Evolutionary conservation across 352 stramenopile species (phyloP).

Genomic region (Phytophthora constricta): DNA sequence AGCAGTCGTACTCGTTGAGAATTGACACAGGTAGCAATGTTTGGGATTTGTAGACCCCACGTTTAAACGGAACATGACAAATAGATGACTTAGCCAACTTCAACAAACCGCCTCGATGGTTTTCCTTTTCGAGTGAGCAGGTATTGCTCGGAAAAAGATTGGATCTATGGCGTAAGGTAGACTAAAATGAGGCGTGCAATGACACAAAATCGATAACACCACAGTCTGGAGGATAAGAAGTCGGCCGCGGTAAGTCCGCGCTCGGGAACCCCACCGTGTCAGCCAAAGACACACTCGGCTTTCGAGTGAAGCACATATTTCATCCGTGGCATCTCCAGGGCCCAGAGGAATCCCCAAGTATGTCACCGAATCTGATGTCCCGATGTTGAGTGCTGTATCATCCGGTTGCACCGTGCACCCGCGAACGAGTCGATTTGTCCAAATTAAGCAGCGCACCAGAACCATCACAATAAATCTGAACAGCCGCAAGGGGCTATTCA

Average conservation of each 20-base stretch:
- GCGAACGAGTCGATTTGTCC: no score
- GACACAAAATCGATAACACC: not conserved
- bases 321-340: no score
- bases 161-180: not conserved
- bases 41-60: not conserved
- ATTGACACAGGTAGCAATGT: not conserved
- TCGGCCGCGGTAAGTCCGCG: not conserved
- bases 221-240: not conserved
- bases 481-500: no score
- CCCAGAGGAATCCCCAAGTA: no score
- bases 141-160: not conserved
- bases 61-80: not conserved
- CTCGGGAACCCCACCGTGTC: not conserved
- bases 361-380: no score
- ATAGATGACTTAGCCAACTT: not conserved
- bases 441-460: no score
- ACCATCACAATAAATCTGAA: no score
- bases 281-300: not conserved
- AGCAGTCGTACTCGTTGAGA: not conserved
- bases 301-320: not conserved
- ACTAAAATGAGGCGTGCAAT: not conserved
- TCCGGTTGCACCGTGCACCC: no score
- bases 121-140: not conserved
- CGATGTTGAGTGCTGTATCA: no score
- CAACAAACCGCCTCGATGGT: not conserved